These are phyloP conservation scores for Xylaria nigripes DNA, from an alignment of 495 filamentous ascomycete species.

Conservation along the genomic window DNA sequence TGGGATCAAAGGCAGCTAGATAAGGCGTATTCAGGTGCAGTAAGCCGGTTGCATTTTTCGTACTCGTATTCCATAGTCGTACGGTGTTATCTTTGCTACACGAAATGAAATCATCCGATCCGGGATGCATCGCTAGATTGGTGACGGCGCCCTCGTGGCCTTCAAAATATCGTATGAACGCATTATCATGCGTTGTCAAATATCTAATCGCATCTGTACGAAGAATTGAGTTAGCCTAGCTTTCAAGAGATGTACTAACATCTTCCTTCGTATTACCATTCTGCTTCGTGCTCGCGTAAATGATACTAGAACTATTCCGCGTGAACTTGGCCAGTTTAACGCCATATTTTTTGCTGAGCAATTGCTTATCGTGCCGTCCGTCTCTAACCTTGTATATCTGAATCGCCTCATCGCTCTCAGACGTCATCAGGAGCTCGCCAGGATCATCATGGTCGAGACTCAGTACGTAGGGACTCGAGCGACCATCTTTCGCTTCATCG, in stretches of 20 bases:
- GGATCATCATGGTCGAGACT: slow-evolving; percentile 95
- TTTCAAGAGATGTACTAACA: neutral
- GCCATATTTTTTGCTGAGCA: slow-evolving; percentile 90
- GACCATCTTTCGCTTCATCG: slow-evolving; percentile 35
- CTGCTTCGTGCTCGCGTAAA: slow-evolving; percentile 91
- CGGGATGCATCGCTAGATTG: slow-evolving; percentile 61
- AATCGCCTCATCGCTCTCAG: slow-evolving; percentile 85
- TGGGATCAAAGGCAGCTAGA: slow-evolving; percentile 80
- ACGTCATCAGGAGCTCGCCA: slow-evolving; percentile 79
- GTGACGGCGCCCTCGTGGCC: slow-evolving; percentile 82
- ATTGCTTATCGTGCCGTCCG: slow-evolving; percentile 73
- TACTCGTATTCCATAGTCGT: slow-evolving; percentile 73
- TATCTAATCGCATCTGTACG: slow-evolving; percentile 71
- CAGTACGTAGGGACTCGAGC: slow-evolving; percentile 33
- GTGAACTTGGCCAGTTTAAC: slow-evolving; percentile 90
- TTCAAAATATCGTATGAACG: slow-evolving; percentile 88
- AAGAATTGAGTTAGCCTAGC: slow-evolving; percentile 10
- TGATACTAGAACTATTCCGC: slow-evolving; percentile 75
- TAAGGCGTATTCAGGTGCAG: slow-evolving; percentile 69
- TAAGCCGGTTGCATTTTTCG: slow-evolving; percentile 64
- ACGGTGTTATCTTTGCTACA: slow-evolving; percentile 83
- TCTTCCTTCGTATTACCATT: slow-evolving; percentile 48
- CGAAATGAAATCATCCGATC: slow-evolving; percentile 83
- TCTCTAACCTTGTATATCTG: slow-evolving; percentile 90
- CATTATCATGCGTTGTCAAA: slow-evolving; percentile 89